These are phyloP conservation scores for Alternaria panax DNA, from an alignment of 2,329 filamentous ascomycete species.

Conservation along the genomic window DNA sequence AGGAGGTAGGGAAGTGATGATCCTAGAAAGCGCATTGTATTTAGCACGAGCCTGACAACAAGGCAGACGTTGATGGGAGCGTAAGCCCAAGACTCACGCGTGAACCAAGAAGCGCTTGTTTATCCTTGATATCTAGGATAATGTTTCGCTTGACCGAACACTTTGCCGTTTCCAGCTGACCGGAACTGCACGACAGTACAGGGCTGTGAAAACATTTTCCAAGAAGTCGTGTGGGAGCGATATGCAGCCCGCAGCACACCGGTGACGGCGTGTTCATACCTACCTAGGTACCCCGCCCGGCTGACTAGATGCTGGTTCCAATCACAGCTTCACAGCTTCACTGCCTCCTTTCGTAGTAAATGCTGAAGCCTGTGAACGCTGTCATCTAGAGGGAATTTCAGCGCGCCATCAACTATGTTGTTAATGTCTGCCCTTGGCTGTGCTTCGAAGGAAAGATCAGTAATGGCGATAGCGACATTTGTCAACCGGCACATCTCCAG, in stretches of 20 bases:
- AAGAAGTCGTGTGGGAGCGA: background rate
- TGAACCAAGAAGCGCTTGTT: background rate
- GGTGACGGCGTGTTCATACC: background rate
- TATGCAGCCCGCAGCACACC: constrained; percentile 1
- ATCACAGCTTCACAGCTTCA: background rate
- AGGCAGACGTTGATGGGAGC: background rate
- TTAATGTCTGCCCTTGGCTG: background rate
- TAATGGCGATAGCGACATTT: background rate
- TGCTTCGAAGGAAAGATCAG: background rate
- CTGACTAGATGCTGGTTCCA: background rate
- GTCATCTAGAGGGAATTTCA: background rate
- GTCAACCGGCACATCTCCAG: constrained; percentile 10
- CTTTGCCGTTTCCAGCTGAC: background rate
- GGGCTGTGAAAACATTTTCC: background rate
- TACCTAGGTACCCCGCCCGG: background rate
- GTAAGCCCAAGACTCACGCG: background rate
- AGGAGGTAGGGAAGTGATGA: background rate
- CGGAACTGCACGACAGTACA: background rate
- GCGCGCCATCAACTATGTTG: background rate
- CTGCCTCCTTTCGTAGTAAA: background rate
- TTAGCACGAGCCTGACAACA: background rate
- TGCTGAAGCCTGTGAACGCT: background rate
- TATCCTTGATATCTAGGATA: background rate
- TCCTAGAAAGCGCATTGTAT: background rate
- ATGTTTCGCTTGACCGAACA: background rate